Evolutionary conservation across 257 asterid species (phyloP).

Genomic region (Ocimum tenuiflorum): DNA sequence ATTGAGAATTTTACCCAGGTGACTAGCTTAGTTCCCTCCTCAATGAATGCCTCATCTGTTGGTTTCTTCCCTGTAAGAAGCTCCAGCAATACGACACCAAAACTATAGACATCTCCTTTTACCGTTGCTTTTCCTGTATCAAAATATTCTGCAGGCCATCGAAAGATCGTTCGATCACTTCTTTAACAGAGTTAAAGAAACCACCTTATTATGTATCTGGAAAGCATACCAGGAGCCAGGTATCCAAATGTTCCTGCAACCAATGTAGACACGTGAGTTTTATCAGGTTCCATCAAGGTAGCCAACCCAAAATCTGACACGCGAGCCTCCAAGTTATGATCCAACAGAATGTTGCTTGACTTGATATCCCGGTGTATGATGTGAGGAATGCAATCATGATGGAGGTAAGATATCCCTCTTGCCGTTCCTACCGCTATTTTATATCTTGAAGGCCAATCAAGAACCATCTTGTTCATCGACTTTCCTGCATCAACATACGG

Average conservation of each 20-base stretch:
- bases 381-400: conserved; percentile 86
- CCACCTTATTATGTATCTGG: background rate
- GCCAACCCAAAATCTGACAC: conserved; percentile 89
- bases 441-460: conserved; percentile 72
- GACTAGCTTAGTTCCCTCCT: conserved; percentile 90
- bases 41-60: conserved; percentile 65
- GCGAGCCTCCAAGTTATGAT: conserved; percentile 62
- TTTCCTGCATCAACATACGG: conserved; percentile 51
- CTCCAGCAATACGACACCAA: conserved; percentile 82
- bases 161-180: background rate
- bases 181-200: background rate
- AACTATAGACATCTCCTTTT: conserved; percentile 91
- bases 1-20: conserved; percentile 58
- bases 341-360: conserved; percentile 76
- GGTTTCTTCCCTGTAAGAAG: conserved; percentile 81
- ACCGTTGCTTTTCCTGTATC: conserved; percentile 86
- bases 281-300: conserved; percentile 71
- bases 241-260: conserved; percentile 94
- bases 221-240: conserved; percentile 70
- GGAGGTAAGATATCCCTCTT: conserved; percentile 81
- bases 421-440: conserved; percentile 85
- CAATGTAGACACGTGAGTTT: conserved; percentile 79
- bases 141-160: conserved; percentile 58
- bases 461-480: conserved; percentile 38
- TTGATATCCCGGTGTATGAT: conserved; percentile 83